Evolutionary conservation across 352 stramenopile genomes (phyloP), one percentile per base, ranked within the genome.

Genomic region (Phytophthora pluvialis): DNA sequence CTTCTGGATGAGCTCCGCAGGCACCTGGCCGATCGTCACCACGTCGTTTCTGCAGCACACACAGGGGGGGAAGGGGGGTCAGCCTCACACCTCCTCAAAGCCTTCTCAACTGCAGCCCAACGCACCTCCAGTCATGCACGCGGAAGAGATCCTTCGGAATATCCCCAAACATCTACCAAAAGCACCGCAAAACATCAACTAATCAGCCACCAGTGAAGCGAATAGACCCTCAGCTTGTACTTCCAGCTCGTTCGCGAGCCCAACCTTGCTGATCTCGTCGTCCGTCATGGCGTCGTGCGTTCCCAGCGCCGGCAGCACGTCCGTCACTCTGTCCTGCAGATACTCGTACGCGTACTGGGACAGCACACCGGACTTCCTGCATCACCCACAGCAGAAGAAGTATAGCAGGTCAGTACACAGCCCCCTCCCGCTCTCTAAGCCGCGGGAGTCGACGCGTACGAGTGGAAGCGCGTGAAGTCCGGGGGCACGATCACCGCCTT

Each of bases 401-500:
- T 5, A 31, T 21, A 49, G 36, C 8, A 70, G 6, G 21, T 44
- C 13, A 61, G 49, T 42, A 32, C 11, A 18, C n/a, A 32, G n/a
- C 38, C 6, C n/a, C n/a, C n/a, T n/a, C n/a, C n/a, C n/a, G n/a
- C n/a, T 29, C 46, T 39, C 15, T 31, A 9, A 45, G 25, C 2
- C 35, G 44, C 7, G 28, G 5, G 31, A 21, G 38, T 56, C 31
- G 26, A 42, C 9, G 67, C 83, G 64, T 91, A 94, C 66, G 94
- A 98, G 83, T 98, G 93, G 72, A 97, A 98, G 39, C 97, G 83
- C 12, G 97, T 99, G 64, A 97, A 98, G 64, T 99, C 97, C 0
- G 97, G 97, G n/a, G 97, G 96, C 3, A 99, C 76, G 42, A 99
- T 79, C 54, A 96, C 85, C 1, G 95, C 93, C 18, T 93, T 81